Evolutionary conservation across 2,329 filamentous ascomycete genomes (phyloP).

Genomic region (Macroventuria anomochaeta): DNA sequence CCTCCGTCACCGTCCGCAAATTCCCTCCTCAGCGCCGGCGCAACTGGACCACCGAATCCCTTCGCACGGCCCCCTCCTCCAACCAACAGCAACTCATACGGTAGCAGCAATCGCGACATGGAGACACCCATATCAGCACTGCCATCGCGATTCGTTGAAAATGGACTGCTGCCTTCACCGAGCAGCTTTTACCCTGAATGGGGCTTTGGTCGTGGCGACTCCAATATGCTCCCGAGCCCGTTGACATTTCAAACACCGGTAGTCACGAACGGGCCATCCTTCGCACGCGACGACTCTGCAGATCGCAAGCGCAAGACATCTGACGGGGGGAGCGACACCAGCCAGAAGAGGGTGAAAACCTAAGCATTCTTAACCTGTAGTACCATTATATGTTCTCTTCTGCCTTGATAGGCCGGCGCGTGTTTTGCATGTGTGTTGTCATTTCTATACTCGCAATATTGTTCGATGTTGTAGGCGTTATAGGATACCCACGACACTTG

Average conservation of each 20-base stretch:
- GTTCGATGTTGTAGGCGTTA: constrained; percentile 30
- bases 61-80: constrained; percentile 88
- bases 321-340: constrained; percentile 48
- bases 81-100: constrained; percentile 58
- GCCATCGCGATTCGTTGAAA: constrained; percentile 87
- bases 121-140: constrained; percentile 94
- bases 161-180: constrained; percentile 86
- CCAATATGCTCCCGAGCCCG: constrained; percentile 88
- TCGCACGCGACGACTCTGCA: constrained; percentile 51
- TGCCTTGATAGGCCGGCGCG: constrained; percentile 16
- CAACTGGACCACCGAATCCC: constrained; percentile 90
- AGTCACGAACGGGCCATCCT: constrained; percentile 52
- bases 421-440: constrained; percentile 16
- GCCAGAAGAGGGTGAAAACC: constrained; percentile 48
- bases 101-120: constrained; percentile 44
- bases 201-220: constrained; percentile 76
- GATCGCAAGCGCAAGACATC: constrained; percentile 52
- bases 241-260: constrained; percentile 88
- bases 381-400: constrained; percentile 15
- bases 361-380: constrained; percentile 25
- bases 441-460: constrained; percentile 17
- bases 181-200: constrained; percentile 93
- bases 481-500: constrained; percentile 34
- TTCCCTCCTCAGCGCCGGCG: constrained; percentile 85
- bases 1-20: constrained; percentile 91